Evolutionary conservation across 106 monocot species (phyloP).

Genomic region (Agapanthus africanus): DNA sequence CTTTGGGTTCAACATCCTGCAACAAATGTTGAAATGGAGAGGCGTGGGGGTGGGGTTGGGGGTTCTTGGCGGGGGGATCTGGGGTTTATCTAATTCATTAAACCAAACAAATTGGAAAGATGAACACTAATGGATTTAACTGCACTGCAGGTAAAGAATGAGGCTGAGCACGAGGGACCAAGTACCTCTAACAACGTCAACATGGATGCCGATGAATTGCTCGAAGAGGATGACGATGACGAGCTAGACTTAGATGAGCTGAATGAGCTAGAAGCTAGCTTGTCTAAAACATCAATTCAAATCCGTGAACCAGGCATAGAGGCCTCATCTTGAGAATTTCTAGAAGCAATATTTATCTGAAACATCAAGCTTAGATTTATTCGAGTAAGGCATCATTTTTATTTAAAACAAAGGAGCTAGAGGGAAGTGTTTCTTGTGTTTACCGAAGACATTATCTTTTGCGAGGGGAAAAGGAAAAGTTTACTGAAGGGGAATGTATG

Average conservation of each 20-base stretch:
- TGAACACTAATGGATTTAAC: background rate
- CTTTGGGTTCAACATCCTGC: too few relatives aligned
- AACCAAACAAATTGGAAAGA: too few relatives aligned
- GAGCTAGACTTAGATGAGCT: constrained; percentile 88
- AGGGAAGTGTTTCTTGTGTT: background rate
- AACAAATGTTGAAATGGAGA: background rate
- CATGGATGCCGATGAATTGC: constrained; percentile 33
- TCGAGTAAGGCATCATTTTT: background rate
- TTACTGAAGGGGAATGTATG: too few relatives aligned
- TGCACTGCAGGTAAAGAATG: constrained; percentile 27
- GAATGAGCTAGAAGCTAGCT: constrained; percentile 86
- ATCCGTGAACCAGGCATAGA: constrained; percentile 36
- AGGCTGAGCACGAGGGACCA: constrained; percentile 44
- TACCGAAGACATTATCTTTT: background rate
- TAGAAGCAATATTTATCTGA: background rate
- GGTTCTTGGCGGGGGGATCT: too few relatives aligned
- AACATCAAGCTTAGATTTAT: background rate
- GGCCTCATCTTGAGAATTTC: constrained; percentile 24
- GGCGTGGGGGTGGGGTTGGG: background rate
- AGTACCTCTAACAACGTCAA: constrained; percentile 36
- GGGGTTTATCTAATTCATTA: too few relatives aligned
- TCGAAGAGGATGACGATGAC: constrained; percentile 65
- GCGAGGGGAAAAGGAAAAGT: background rate
- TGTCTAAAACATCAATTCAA: constrained; percentile 62
- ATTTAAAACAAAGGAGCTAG: background rate